Percentiles rank a stretch among this genome's conserved stretches.
Evolutionary conservation across 225 moss, liverwort and hornwort genomes (phyloP).

Genomic region (Pseudoscleropodium purum): DNA sequence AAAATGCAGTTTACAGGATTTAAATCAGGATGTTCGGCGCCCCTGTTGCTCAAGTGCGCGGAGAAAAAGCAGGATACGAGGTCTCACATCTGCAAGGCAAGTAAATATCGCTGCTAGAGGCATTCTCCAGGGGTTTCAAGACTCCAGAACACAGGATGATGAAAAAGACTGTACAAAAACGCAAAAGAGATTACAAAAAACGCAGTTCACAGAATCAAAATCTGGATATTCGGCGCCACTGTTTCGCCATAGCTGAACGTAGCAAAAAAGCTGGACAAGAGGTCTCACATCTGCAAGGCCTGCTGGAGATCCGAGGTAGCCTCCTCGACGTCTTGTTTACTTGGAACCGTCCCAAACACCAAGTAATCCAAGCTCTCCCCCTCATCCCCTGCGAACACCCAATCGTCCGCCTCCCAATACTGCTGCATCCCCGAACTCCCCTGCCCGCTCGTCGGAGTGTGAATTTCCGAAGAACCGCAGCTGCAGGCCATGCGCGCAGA

Average conservation of each 20-base stretch:
- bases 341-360: conserved; percentile 70
- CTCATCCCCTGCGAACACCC: conserved; percentile 53
- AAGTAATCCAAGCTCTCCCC: conserved; percentile 46
- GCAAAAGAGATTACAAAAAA: neutral
- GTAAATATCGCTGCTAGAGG: no score
- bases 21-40: no score
- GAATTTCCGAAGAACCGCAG: conserved; percentile 24
- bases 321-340: conserved; percentile 63
- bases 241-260: neutral
- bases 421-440: conserved; percentile 29
- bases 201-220: neutral
- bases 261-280: neutral
- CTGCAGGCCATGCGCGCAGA: conserved; percentile 41
- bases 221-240: no score
- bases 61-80: no score
- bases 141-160: neutral
- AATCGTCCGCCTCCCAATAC: conserved; percentile 44
- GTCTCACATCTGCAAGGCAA: no score
- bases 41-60: no score
- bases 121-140: neutral
- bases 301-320: conserved; percentile 75
- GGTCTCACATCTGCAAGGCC: conserved; percentile 55
- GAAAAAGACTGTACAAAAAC: neutral
- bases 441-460: neutral
- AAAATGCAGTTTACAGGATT: no score